A percentile compares a stretch with the other conserved stretches of the same genome.
Evolutionary conservation across 2,329 filamentous ascomycete species (phyloP).

Genomic region (Magnaporthales sp.): DNA sequence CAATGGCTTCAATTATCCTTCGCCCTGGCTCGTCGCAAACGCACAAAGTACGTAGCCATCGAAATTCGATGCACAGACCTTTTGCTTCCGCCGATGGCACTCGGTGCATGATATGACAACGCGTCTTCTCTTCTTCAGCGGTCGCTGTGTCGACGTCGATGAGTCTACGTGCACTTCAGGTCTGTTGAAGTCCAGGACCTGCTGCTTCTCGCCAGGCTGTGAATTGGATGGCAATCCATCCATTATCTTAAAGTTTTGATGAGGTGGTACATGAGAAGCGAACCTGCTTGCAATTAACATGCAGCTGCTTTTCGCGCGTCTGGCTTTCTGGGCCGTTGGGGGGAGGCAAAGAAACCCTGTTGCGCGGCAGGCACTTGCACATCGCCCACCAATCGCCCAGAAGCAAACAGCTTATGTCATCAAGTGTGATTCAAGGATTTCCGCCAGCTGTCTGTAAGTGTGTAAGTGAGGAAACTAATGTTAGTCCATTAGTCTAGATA

Average conservation of each 20-base stretch:
- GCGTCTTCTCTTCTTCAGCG: slow-evolving; percentile 47
- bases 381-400: background rate
- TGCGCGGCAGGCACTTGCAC: background rate
- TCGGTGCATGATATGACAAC: slow-evolving; percentile 56
- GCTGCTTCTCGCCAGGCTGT: background rate
- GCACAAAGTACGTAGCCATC: background rate
- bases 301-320: background rate
- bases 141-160: slow-evolving; percentile 19
- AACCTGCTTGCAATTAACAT: background rate
- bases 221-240: background rate
- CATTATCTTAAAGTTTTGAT: background rate
- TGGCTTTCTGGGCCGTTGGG: no score
- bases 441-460: background rate
- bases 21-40: background rate
- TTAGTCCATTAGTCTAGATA: no score
- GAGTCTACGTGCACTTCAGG: background rate
- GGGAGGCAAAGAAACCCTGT: no score
- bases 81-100: slow-evolving; percentile 56
- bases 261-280: background rate
- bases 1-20: background rate
- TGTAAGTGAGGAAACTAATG: no score
- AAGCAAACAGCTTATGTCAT: background rate
- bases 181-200: background rate
- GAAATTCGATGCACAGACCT: slow-evolving; percentile 24
- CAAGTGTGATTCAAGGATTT: background rate